Evolutionary conservation across 305 asterid species (phyloP).

Genomic region (Lippia alba): DNA sequence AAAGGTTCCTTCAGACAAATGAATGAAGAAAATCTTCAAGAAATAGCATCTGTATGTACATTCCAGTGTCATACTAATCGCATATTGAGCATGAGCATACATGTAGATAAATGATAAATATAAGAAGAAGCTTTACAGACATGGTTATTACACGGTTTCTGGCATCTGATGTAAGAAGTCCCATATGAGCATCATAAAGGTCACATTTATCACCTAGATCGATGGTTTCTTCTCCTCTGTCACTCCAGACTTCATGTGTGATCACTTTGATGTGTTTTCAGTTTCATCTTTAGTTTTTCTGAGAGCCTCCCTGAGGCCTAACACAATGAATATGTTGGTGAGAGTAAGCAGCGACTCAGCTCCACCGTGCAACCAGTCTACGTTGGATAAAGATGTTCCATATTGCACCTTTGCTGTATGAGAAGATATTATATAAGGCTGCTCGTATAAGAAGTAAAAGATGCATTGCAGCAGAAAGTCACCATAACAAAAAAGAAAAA

Average conservation of each 20-base stretch:
- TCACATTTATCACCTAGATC: slow-evolving; percentile 39
- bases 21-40: neutral
- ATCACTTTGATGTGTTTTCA: slow-evolving; percentile 39
- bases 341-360: slow-evolving; percentile 87
- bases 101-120: neutral
- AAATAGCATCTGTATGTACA: slow-evolving; percentile 7
- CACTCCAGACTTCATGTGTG: slow-evolving; percentile 32
- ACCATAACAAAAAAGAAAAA: slow-evolving; percentile 47
- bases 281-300: slow-evolving; percentile 51
- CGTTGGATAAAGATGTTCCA: slow-evolving; percentile 87
- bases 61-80: slow-evolving; percentile 9
- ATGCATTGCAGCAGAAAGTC: slow-evolving; percentile 30
- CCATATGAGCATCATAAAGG: slow-evolving; percentile 15
- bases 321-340: slow-evolving; percentile 84
- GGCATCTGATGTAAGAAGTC: neutral
- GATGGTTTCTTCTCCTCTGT: slow-evolving; percentile 59
- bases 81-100: slow-evolving; percentile 5
- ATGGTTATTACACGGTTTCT: slow-evolving; percentile 9
- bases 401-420: slow-evolving; percentile 82
- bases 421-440: slow-evolving; percentile 5
- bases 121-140: neutral
- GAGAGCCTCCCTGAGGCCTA: slow-evolving; percentile 78
- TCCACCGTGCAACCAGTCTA: slow-evolving; percentile 94
- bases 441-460: neutral
- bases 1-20: slow-evolving; percentile 1